Evolutionary conservation across 2,329 filamentous ascomycete genomes (phyloP).

Genomic region (Pestalotiopsis sp.): DNA sequence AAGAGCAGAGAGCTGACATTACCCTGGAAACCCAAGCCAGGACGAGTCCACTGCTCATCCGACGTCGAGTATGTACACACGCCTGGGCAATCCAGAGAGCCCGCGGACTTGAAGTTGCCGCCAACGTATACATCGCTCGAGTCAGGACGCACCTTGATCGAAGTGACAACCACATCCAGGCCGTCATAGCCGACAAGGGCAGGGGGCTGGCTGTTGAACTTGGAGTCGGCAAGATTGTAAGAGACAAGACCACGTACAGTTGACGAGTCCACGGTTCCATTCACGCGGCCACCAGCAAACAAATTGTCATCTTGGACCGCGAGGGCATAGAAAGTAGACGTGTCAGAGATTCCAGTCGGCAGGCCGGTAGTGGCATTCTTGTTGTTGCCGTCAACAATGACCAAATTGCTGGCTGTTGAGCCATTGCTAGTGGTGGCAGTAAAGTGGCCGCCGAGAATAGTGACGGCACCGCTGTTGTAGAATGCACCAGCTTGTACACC

Average conservation of each 20-base stretch:
- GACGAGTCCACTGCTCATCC: conserved; percentile 76
- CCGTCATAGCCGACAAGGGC: conserved; percentile 70
- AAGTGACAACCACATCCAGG: conserved; percentile 60
- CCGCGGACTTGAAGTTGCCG: conserved; percentile 81
- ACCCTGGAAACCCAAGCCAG: conserved; percentile 73
- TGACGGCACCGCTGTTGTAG: conserved; percentile 71
- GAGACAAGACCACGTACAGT: conserved; percentile 74
- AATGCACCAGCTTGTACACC: conserved; percentile 82
- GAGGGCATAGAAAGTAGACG: conserved; percentile 77
- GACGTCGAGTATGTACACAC: conserved; percentile 79
- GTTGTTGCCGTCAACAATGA: conserved; percentile 79
- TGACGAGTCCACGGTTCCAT: conserved; percentile 66
- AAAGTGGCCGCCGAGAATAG: conserved; percentile 88
- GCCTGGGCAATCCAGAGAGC: conserved; percentile 77
- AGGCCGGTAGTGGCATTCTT: conserved; percentile 70
- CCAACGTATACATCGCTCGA: conserved; percentile 81
- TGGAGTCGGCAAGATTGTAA: conserved; percentile 71
- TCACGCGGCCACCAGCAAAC: conserved; percentile 81
- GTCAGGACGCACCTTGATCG: conserved; percentile 73
- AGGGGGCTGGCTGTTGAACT: conserved; percentile 74
- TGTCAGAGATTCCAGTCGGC: conserved; percentile 63
- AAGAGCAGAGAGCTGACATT: conserved; percentile 74
- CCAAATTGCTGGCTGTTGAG: conserved; percentile 75
- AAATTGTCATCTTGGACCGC: conserved; percentile 68
- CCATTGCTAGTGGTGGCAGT: conserved; percentile 69